These are phyloP conservation scores for Hyphodiscus hymeniophilus DNA, from an alignment of 495 filamentous ascomycete genomes.

Conservation along the genomic window DNA sequence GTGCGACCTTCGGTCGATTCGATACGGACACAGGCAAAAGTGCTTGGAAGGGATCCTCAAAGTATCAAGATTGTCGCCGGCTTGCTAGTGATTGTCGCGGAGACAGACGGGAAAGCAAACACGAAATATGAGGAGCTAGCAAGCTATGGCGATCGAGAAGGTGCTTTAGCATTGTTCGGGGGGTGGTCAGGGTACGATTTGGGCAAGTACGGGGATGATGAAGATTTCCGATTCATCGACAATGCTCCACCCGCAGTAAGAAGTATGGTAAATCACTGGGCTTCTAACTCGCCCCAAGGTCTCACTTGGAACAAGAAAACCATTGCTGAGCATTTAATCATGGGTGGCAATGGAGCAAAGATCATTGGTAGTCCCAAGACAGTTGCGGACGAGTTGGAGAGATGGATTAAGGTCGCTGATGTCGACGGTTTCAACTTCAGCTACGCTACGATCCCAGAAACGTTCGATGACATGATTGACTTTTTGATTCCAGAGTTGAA, in stretches of 20 bases:
- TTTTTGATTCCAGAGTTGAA: conserved; percentile 51
- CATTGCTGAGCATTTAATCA: conserved; percentile 48
- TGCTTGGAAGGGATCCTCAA: conserved; percentile 36
- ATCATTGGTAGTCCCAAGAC: conserved; percentile 47
- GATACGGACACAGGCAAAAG: conserved; percentile 34
- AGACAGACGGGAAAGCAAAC: conserved; percentile 39
- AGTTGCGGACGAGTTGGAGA: conserved; percentile 55
- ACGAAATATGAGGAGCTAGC: conserved; percentile 41
- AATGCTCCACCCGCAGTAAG: conserved; percentile 26
- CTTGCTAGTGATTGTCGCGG: conserved; percentile 38
- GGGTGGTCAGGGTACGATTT: conserved; percentile 57
- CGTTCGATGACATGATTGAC: conserved; percentile 56
- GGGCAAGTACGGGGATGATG: conserved; percentile 45
- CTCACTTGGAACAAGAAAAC: conserved; percentile 15
- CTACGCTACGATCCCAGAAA: conserved; percentile 37
- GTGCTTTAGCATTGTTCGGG: conserved; percentile 49
- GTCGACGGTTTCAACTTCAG: conserved; percentile 56
- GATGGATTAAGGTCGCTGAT: conserved; percentile 53
- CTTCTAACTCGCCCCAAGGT: conserved; percentile 27
- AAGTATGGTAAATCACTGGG: conserved; percentile 53
- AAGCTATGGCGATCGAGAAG: conserved; percentile 47
- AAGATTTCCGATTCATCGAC: conserved; percentile 35
- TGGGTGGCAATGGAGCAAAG: conserved; percentile 50
- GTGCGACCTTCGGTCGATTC: conserved; percentile 42
- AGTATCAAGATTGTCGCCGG: conserved; percentile 49